Evolutionary conservation across 2,329 filamentous ascomycete species (phyloP), one percentile per base, ranked within the genome.

Genomic region (Neofusicoccum umdonicola): DNA sequence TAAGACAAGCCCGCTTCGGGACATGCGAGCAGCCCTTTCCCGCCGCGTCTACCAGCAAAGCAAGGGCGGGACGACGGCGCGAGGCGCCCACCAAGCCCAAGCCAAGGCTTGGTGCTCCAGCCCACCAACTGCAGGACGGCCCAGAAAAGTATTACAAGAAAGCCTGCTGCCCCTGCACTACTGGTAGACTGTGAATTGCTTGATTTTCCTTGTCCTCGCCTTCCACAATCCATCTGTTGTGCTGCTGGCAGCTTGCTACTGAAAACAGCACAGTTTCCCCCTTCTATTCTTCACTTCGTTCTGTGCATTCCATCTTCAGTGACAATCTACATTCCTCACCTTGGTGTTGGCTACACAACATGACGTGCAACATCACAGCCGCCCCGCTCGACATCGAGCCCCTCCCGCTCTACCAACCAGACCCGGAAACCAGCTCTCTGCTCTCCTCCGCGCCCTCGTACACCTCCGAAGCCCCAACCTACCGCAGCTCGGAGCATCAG

Each of bases 391-490:
- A 68, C 58, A 50, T 68, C 9, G 73, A 76, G 64, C 71, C 71
- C 15, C 71, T 76, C 31, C 73, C 74, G 4, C 69, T 74, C 47
- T 76, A 74, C 63, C 69, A 66, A 12, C 42, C 39, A 39, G 88
- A 90, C 73, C 86, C 88, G 65, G 88, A 90, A 70, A 89, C 88
- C 22, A 83, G 85, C 6, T 90, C 88, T 9, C 84, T 90, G 67
- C 86, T 81, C 69, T 90, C 88, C 17, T 84, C 84, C 7, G 87
- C 88, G n/a, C 88, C 88, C 45, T 90, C 88, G 7, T 68, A 85
- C 67, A 50, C 42, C 15, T 90, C 88, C 62, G 87, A 89, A 62
- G 85, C 82, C 2, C 88, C 88, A 4, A 87, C 87, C 0, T 89
- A 90, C 72, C 63, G 85, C 87, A 44, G 37, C 71, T 13, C 48